Evolutionary conservation across 2,329 filamentous ascomycete species (phyloP), one percentile per base, ranked within the genome.

Genomic region (Penicillium crustosum): DNA sequence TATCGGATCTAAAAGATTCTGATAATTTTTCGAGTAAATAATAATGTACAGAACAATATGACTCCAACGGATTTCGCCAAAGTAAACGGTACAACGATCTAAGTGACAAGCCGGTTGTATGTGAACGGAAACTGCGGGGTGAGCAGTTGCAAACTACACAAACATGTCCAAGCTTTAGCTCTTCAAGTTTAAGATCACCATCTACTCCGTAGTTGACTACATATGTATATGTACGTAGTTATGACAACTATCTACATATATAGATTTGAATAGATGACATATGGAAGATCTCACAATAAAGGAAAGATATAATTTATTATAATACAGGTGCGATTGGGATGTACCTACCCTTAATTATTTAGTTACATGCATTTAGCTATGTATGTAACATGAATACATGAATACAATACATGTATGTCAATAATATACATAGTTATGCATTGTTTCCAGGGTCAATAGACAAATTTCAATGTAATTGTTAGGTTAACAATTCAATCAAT

Each of bases 41-140:
- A 45, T 36, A 36, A 33, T 53, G 50, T 53, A 47, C 50, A 53
- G 15, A 31, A 23, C 13, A 36, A 45, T 27, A 42, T n/a, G 4
- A 25, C 19, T 23, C 27, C 10, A 25, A 44, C 5, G 29, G 44
- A 43, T 45, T 23, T 17, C 21, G 25, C 38, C 38, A 27, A 38
- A n/a, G 38, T 43, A 43, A 39, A 45, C 33, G 47, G 36, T 13
- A 19, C n/a, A 55, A 23, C 21, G 27, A 50, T 50, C n/a, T 23
- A 35, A 17, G 21, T 19, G 45, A 47, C 29, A 49, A 31, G 3
- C 27, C 27, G 29, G 13, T 48, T 48, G 21, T 36, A 48, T 35
- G 44, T 33, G 29, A 33, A 35, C 27, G 43, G 55, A 61, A 66
- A 69, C 67, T 72, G 72, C 72, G 72, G 72, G 71, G 50, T 52